Base-by-base conservation (phyloP, 2,329 filamentous ascomycete species). In the Aspergillus novoparasiticus region DNA sequence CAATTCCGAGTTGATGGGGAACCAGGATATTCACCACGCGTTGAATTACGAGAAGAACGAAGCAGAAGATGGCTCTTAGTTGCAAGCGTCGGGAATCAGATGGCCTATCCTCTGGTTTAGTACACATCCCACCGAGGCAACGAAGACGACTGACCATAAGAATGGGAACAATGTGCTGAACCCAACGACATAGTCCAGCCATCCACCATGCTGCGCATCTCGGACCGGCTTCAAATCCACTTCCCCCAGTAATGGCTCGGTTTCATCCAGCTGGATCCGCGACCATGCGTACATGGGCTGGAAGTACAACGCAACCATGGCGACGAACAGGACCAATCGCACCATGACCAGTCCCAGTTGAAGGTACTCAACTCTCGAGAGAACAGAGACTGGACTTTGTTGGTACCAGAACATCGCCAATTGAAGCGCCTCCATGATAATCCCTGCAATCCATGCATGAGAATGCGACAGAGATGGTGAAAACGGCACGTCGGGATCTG, bases 11-110 rank as follows among this genome's bases (percentile, higher is more conserved):
- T 75, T 95, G 92, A 57, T 87, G 82, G 0, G 94, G 94, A 6
- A 97, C 92, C 60, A 92, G 78, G 21, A 95, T 84, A 74, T 97
- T 96, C 76, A 97, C 86, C 57, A 87, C 82, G 67, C 94, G 89
- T 80, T 97, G 93, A 16, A 90, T 11, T 3, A 34, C 32, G 32
- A 34, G 32, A 11, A 34, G 32, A 34, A 34, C 10, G 32, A 34
- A 34, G 4, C 32, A 34, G 32, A 34, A 34, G 3, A 34, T 34
- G 32, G 32, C 32, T 34, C 32, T 34, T 12, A 34, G 32, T 34
- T 34, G 32, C 32, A 34, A 12, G 10, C 32, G 32, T 11, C 32
- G 32, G 10, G 32, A 34, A 34, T 34, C 32, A 34, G 32, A 34
- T 34, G 32, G 32, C 32, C 32, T 34, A 34, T 34, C 11, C 4